Evolutionary conservation across 148 eudicot genomes (phyloP), one percentile per base, ranked within the genome.

Genomic region (Limonium bicolor): DNA sequence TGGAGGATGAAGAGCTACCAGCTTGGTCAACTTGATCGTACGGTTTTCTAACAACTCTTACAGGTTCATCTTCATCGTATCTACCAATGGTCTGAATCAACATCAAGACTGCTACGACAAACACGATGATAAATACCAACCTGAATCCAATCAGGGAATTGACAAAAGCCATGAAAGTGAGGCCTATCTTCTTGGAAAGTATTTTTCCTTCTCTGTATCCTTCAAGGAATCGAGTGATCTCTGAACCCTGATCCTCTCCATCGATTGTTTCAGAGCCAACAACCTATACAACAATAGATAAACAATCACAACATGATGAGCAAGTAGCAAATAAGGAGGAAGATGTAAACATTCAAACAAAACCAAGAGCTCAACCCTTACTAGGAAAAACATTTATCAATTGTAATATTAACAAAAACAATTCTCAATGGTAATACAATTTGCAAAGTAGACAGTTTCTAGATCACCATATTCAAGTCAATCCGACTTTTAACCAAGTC

Each of bases 121-220:
- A 77, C 24, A 81, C 50, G 15, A 81, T 7, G 9, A 81, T 64
- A 58, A 62, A 61, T 36, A 71, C 21, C 6, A 66, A 19, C 59
- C 64, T 69, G 20, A 69, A 27, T 23, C 88, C 95, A 2, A 76
- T 30, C 52, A 80, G 21, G 24, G 88, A 85, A 36, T 68, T 71
- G 36, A 90, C 51, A 55, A 70, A 90, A 35, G 74, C 82, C 64
- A 72, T 70, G 47, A 90, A 64, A 24, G 95, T 64, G 12, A 78
- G 80, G 39, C 95, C 82, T 25, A 90, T 62, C 48, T 50, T 69
- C 43, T 85, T 81, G 40, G 69, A 63, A 28, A 68, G 70, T 16
- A 73, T 78, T 29, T 40, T 78, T 69, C 99, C 95, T 59, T 71
- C 78, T 90, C 71, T 69, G 41, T 73, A 90, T 36, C 94, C 88